Evolutionary conservation across 2,329 filamentous ascomycete genomes (phyloP), one percentile per base, ranked within the genome.

Genomic region (Didymella lethalis): DNA sequence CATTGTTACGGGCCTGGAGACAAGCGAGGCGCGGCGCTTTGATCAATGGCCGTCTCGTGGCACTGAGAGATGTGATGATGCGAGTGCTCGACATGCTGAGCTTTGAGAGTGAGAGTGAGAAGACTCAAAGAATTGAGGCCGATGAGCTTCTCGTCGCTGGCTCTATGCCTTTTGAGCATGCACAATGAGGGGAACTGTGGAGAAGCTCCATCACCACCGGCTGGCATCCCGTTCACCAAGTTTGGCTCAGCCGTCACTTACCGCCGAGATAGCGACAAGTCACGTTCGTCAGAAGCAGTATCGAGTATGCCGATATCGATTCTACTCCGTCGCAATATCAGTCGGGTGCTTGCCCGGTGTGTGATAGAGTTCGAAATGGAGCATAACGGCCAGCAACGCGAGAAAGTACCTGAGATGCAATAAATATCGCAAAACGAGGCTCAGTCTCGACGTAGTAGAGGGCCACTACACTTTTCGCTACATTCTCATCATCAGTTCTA

Each of bases 1-100:
- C 67, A 40, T 69, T 68, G 50, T 64, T 65, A 52, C 69, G 70
- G 45, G 64, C 53, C 48, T 69, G 68, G 25, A 63, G 49, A 51
- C 57, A 59, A 43, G 59, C 50, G 41, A 53, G 54, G 48, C 58
- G 52, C 41, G 59, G 57, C 38, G 53, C 48, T 31, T 47, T 62
- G 32, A 53, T 54, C 52, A 67, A 47, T 20, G 58, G 63, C 45
- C 63, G 62, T 45, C 55, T 61, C 44, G 53, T 52, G 31, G 49
- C 52, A 47, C 56, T 59, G 40, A 40, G 32, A 60, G 48, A 59
- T 40, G 65, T 51, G 48, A 73, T 55, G 29, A 60, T 62, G 48
- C 60, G 64, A 41, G 63, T 61, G 49, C 59, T 54, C 44, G 56
- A 64, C 65, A 68, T 69, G 25, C 28, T 59, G 49, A 29, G n/a